Base-by-base conservation (phyloP, 805 yeast genomes). In the Nakazawaea ambrosiae region DNA sequence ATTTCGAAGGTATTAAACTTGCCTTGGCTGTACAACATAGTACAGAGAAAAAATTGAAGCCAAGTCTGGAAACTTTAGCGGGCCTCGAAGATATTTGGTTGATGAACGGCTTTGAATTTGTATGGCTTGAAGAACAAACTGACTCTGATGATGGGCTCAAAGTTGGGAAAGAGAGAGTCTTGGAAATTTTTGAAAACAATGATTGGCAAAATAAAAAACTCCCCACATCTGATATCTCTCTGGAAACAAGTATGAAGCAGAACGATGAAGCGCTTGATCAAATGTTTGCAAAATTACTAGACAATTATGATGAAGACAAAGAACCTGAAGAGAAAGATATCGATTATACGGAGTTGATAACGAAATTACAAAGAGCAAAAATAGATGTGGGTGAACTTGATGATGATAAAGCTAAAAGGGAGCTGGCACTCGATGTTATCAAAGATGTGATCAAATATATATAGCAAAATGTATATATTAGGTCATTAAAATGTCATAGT, bases 31-130 rank as follows among this genome's bases (percentile, higher is more conserved):
- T 42, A 15, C 45, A 43, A 29, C 37, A 38, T 15, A 9, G 15
- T 10, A 5, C 29, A 11, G 24, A 18, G 5, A 10, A 6, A 6
- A 18, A 18, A 2, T 20, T 40, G 16, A 26, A 38, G 4, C n/a
- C n/a, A n/a, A n/a, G n/a, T n/a, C 45, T 34, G 14, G 34, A 40
- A 1, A 36, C 37, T 12, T 31, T 49, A 10, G 48, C 47, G 9
- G 63, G 50, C 4, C 37, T 65, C 7, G 76, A 70, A 45, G 75
- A 70, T 42, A 34, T 49, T 20, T 56, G 55, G 10, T 48, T 66
- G 3, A 41, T 43, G 5, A 39, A 53, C 22, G 76, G 75, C 2
- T 57, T 68, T 37, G 78, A 72, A 41, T 69, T 56, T 40, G 51
- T 39, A 2, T 39, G 38, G 39, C 34, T 39, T 27, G 42, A 39